Evolutionary conservation across 495 filamentous ascomycete species (phyloP).

Genomic region (Penicillium coprophilum): DNA sequence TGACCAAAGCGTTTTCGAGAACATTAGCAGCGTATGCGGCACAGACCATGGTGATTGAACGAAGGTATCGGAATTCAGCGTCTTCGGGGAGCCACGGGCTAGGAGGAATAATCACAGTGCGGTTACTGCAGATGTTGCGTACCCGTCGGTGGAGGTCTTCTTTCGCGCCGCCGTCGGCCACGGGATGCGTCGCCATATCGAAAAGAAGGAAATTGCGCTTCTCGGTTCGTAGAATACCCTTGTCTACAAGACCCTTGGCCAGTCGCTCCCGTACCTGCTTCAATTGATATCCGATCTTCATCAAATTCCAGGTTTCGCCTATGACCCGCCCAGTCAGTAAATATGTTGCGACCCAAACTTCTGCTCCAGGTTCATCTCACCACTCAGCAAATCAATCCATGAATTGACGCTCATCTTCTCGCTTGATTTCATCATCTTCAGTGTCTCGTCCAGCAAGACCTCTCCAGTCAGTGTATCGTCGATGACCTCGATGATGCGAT

Average conservation of each 20-base stretch:
- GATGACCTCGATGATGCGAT: slow-evolving; percentile 92
- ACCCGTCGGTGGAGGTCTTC: slow-evolving; percentile 93
- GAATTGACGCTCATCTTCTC: slow-evolving; percentile 99
- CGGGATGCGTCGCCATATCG: slow-evolving; percentile 99
- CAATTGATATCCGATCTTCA: slow-evolving; percentile 99
- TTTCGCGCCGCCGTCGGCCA: slow-evolving; percentile 94
- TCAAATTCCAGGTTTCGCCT: slow-evolving; percentile 99
- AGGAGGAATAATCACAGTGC: slow-evolving; percentile 84
- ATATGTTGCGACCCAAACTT: background rate
- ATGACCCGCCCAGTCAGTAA: slow-evolving; percentile 24
- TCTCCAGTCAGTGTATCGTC: slow-evolving; percentile 97
- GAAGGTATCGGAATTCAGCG: slow-evolving; percentile 85
- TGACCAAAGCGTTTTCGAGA: slow-evolving; percentile 92
- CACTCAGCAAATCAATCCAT: slow-evolving; percentile 98
- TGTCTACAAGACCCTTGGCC: slow-evolving; percentile 97
- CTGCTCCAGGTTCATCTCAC: slow-evolving; percentile 46
- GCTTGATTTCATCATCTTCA: slow-evolving; percentile 99
- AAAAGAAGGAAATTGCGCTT: slow-evolving; percentile 99
- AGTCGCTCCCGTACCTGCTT: slow-evolving; percentile 98
- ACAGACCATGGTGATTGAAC: slow-evolving; percentile 94
- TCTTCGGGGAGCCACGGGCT: slow-evolving; percentile 89
- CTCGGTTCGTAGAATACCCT: slow-evolving; percentile 96
- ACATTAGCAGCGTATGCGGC: slow-evolving; percentile 98
- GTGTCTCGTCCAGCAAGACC: slow-evolving; percentile 93
- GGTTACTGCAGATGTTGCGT: slow-evolving; percentile 85